Evolutionary conservation across 208 protist species (phyloP).

Genomic region (Leishmania amazonensis): DNA sequence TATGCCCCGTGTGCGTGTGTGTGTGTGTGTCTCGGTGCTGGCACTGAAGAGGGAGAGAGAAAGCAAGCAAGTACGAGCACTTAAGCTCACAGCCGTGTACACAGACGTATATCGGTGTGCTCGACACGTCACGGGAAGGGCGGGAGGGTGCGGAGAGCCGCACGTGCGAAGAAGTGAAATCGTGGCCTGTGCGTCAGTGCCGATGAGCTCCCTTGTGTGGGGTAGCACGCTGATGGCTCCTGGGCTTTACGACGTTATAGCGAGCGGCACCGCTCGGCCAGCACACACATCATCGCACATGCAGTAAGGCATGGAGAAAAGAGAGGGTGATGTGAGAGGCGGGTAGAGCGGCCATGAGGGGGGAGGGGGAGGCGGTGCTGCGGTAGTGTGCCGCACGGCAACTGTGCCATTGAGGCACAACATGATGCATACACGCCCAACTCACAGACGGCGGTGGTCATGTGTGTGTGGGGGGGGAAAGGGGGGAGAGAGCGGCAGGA

Average conservation of each 20-base stretch:
- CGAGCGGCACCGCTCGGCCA: neutral
- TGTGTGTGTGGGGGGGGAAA: neutral
- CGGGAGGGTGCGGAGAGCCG: neutral
- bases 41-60: neutral
- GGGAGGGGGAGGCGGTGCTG: neutral
- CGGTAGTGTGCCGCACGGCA: neutral
- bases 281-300: neutral
- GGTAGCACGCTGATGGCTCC: neutral
- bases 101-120: neutral
- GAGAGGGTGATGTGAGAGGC: neutral
- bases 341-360: too few relatives aligned
- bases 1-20: neutral
- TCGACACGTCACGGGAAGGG: neutral
- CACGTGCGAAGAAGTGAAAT: neutral
- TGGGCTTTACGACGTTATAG: neutral
- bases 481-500: neutral
- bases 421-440: neutral
- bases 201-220: constrained; percentile 11
- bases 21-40: neutral
- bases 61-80: neutral
- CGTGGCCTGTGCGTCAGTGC: neutral
- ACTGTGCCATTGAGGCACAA: neutral
- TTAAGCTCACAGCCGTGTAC: neutral
- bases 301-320: neutral
- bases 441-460: neutral